A percentile compares a stretch with the other conserved stretches of the same genome.
Conservation (phyloP, 108 stramenopile genomes). For the Conticribra weissflogii region DNA sequence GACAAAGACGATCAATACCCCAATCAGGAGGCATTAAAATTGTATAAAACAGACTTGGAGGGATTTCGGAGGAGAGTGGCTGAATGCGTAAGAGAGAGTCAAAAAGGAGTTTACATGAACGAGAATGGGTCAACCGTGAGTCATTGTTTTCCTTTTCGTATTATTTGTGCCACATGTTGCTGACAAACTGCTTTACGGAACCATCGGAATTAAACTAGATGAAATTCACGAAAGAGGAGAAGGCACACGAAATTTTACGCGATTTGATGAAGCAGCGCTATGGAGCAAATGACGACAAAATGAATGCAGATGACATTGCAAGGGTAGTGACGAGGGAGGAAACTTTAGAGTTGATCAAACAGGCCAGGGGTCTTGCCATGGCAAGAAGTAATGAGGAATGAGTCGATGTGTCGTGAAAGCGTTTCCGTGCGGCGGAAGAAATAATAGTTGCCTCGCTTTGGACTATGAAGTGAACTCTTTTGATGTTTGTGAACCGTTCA, state of each 20-base stretch:
- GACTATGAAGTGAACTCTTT: not conserved
- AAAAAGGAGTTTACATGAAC: conserved; percentile 77
- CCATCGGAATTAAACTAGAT: conserved; percentile 7
- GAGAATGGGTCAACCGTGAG: conserved; percentile 62
- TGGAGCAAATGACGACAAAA: conserved; percentile 28
- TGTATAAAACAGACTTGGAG: conserved; percentile 59
- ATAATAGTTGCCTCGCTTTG: not conserved
- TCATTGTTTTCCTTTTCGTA: not conserved
- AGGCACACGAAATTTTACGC: conserved; percentile 68
- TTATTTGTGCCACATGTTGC: not conserved
- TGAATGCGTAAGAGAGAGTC: conserved; percentile 75
- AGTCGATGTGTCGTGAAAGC: not conserved
- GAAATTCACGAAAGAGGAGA: conserved; percentile 69
- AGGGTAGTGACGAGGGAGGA: conserved; percentile 22
- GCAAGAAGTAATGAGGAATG: not conserved
- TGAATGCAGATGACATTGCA: conserved; percentile 11
- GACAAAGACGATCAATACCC: conserved; percentile 35
- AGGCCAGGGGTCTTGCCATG: conserved; percentile 3
- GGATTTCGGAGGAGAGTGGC: conserved; percentile 71
- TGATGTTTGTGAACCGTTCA: too few species aligned
- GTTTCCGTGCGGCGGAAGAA: not conserved
- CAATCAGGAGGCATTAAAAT: conserved; percentile 65
- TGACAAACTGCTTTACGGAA: not conserved
- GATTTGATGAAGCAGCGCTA: conserved; percentile 73
- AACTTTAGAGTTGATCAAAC: conserved; percentile 20